Conservation (phyloP, 2,329 filamentous ascomycete species). For the Colletotrichum musae region DNA sequence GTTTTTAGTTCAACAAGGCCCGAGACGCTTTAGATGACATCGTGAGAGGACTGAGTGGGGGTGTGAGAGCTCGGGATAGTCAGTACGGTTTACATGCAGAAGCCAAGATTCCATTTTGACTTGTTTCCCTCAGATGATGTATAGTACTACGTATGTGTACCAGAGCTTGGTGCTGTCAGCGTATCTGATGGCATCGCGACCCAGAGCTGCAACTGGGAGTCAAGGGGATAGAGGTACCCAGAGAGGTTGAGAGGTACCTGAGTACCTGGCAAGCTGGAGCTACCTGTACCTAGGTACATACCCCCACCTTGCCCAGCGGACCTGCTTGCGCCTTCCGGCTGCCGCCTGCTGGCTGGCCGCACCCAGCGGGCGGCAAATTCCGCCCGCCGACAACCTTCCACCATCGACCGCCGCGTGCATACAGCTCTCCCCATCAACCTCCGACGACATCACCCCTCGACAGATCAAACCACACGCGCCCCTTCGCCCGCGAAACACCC, state of each 20-base stretch:
- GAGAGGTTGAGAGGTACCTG: constrained; percentile 13
- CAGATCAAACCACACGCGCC: not conserved
- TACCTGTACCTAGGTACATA: not conserved
- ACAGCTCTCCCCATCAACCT: constrained; percentile 8
- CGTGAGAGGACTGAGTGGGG: too few species aligned
- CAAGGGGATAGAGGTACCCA: too few species aligned
- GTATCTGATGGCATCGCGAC: too few species aligned
- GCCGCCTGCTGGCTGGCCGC: constrained; percentile 26
- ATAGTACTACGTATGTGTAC: too few species aligned
- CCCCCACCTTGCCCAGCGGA: constrained; percentile 6
- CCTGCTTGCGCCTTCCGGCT: constrained; percentile 24
- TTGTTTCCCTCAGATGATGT: too few species aligned
- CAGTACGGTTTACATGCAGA: too few species aligned
- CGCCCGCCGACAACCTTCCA: constrained; percentile 37
- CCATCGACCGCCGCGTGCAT: constrained; percentile 9
- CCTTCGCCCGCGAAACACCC: constrained; percentile 1
- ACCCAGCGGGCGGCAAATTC: constrained; percentile 35
- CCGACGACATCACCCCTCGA: not conserved
- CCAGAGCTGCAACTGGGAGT: not conserved
- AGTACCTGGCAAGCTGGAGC: constrained; percentile 6
- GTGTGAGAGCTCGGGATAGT: too few species aligned
- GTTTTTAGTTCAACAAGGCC: too few species aligned
- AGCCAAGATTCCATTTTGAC: too few species aligned
- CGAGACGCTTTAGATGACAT: not conserved
- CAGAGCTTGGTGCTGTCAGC: too few species aligned